Conservation (phyloP, 106 monocot genomes). For the Acorus gramineus region DNA sequence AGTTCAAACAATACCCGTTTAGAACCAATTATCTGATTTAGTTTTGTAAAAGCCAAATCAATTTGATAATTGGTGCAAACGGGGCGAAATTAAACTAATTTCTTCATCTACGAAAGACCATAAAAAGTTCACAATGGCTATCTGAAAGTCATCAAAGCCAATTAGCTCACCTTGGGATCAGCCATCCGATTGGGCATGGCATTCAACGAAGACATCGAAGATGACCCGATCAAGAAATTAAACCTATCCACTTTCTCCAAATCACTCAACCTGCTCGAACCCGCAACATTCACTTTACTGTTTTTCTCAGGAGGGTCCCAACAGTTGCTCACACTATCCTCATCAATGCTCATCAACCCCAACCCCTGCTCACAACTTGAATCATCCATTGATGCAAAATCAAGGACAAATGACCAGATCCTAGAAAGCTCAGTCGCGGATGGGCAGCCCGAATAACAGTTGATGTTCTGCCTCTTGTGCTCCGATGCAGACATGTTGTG, state of each 20-base stretch:
- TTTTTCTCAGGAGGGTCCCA: constrained; percentile 32
- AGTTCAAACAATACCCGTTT: too few species aligned
- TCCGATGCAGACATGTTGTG: constrained; percentile 27
- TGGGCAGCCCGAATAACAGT: constrained; percentile 82
- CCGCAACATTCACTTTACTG: constrained; percentile 11
- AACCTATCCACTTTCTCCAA: constrained; percentile 24
- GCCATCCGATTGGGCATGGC: constrained; percentile 12
- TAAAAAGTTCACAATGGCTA: neutral
- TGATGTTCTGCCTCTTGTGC: constrained; percentile 59
- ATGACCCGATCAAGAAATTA: constrained; percentile 35
- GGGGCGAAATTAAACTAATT: neutral
- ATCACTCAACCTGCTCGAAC: constrained; percentile 15
- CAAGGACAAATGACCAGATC: constrained; percentile 60
- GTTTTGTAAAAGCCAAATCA: too few species aligned
- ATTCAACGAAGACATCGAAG: constrained; percentile 30
- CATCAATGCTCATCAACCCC: constrained; percentile 64
- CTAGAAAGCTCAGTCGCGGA: constrained; percentile 70
- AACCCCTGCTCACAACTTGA: constrained; percentile 35
- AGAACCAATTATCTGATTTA: too few species aligned
- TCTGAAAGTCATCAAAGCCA: neutral
- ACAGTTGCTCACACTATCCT: constrained; percentile 31
- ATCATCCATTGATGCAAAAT: constrained; percentile 29
- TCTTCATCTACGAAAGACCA: neutral
- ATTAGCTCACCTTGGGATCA: constrained; percentile 27
- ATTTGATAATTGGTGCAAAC: too few species aligned